Evolutionary conservation across 768 basidiomycete species (phyloP), one percentile per base, ranked within the genome.

Genomic region (Dentipellis fragilis): DNA sequence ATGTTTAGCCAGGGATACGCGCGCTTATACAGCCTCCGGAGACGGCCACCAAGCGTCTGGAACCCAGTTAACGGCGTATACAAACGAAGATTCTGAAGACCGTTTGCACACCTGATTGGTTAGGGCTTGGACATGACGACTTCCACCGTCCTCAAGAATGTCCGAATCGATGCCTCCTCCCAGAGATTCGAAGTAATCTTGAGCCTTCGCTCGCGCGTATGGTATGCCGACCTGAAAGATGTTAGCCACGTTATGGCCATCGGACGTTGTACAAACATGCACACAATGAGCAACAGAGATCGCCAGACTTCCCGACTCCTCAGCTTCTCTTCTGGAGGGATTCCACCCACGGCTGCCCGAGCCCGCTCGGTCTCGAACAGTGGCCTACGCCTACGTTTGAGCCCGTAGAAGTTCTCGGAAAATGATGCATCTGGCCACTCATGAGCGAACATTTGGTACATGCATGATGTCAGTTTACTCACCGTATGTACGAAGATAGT

Each of bases 381-480:
- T 3, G 89, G 86, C 55, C 78, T 75, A 38, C 88, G 73, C 56
- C 91, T 75, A 45, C 93, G 73, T 66, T 93, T 93, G 49, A 99
- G 71, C 0, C 91, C 91, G 69, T 98, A 98, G 67, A 99, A 98
- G 64, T 95, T 89, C 69, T 98, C 95, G 4, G 95, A 78, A 65
- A 98, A 94, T 1, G 92, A 93, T 19, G 94, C 90, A 69, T 86
- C 95, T 96, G 2, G 11, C 10, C 10, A 10, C 40, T 55, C n/a
- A 50, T 47, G 16, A 36, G 9, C 14, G 40, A 52, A 36, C 12
- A 22, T 23, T 39, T 34, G 11, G 17, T 52, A 22, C 34, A 29
- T 29, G 29, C 29, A 29, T 29, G 29, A 29, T 36, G 12, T 23
- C 2, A 46, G 5, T 47, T 60, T 51, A 68, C 85, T 57, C 59